Conservation (phyloP, 1,284 basidiomycete genomes). For the Pterulicium gracile region DNA sequence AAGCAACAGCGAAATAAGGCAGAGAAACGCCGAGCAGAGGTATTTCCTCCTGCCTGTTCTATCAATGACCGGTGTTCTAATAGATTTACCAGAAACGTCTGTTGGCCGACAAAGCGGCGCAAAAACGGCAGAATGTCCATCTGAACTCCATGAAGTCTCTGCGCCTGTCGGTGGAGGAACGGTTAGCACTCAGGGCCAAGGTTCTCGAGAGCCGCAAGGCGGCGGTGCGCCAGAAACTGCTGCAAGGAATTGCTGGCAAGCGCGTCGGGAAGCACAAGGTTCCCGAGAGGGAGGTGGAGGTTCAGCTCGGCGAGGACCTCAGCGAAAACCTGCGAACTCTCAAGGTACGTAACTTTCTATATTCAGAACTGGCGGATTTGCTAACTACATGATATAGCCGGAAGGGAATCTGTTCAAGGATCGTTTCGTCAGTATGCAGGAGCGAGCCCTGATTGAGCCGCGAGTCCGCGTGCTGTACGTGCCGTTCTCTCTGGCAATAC, state of each 20-base stretch:
- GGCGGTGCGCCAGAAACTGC: constrained; percentile 27
- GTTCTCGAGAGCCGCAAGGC: constrained; percentile 21
- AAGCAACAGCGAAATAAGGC: constrained; percentile 60
- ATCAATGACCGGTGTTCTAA: constrained; percentile 5
- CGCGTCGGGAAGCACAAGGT: constrained; percentile 73
- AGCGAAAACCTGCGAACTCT: constrained; percentile 78
- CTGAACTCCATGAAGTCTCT: constrained; percentile 45
- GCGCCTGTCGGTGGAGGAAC: constrained; percentile 30
- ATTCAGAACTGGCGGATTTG: constrained; percentile 2
- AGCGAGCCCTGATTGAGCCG: constrained; percentile 70
- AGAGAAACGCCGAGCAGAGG: constrained; percentile 49
- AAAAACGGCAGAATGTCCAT: constrained; percentile 47
- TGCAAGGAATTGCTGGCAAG: constrained; percentile 52
- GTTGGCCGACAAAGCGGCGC: constrained; percentile 42
- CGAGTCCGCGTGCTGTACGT: constrained; percentile 65
- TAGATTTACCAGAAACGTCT: constrained; percentile 48
- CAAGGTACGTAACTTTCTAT: constrained; percentile 43
- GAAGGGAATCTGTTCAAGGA: constrained; percentile 93
- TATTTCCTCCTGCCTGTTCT: constrained; percentile 17
- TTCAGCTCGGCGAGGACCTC: constrained; percentile 89
- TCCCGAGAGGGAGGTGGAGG: constrained; percentile 59
- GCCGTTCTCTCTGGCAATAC: constrained; percentile 1
- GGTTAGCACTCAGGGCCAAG: constrained; percentile 26
- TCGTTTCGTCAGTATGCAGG: constrained; percentile 75
- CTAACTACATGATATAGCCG: constrained; percentile 38